Base-by-base conservation (phyloP, 345 rosid species). In the Hirschfeldia incana region DNA sequence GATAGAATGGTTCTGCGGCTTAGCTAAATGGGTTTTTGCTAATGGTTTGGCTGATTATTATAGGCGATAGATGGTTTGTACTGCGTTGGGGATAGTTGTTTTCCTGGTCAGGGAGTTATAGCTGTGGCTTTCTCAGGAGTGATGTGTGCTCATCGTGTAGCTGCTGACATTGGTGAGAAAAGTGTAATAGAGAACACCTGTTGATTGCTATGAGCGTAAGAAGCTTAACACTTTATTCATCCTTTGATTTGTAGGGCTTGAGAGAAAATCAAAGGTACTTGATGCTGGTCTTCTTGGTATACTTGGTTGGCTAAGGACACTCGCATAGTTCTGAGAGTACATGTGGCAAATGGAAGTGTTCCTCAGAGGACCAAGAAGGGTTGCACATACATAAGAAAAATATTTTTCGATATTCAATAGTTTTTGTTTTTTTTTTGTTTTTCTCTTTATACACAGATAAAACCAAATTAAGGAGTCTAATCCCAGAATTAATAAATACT, bases 41-140 rank as follows among this genome's bases (percentile, higher is more conserved):
- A 70, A 80, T 86, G 72, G 79, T 85, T 91, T 92, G 97, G 88
- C 63, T 84, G 72, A 80, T 86, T 74, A 80, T 85, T 81, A 80
- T 91, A 94, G 97, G 88, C 88, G 28, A 77, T 94, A 81, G 82
- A 84, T 44, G 86, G 95, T 64, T 87, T 94, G 65, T 94, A 94
- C 83, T 91, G 98, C 76, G 99, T 94, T 60, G 98, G 99, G 49
- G 98, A 94, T 77, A 92, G 98, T 86, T 94, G 97, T 85, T 94
- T 94, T 85, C 99, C 99, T 21, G 98, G 99, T 70, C 97, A 94
- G 77, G 99, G 98, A 68, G 97, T 94, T 46, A 92, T 94, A 82
- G 98, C 99, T 51, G 98, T 92, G 66, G 97, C 97, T 80, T 94
- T 94, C 80, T 91, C 98, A 3, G 99, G 98, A 74, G 90, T 92